Evolutionary conservation across 2,329 filamentous ascomycete species (phyloP).

Genomic region (Chrysosporium queenslandicum): DNA sequence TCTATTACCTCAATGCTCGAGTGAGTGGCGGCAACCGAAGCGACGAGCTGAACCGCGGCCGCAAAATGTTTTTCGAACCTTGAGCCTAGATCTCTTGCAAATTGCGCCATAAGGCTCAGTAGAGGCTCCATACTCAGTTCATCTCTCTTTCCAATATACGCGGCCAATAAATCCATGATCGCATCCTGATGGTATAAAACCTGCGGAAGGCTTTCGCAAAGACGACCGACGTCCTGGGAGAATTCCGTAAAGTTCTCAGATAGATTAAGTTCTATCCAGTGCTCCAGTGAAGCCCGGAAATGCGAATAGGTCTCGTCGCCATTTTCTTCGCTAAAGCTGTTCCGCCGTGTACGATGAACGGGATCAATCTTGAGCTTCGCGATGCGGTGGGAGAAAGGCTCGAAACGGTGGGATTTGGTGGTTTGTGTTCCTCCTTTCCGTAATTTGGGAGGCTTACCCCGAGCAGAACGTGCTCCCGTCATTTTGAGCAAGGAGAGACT

Average conservation of each 20-base stretch:
- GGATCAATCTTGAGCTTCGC: constrained; percentile 89
- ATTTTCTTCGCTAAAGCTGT: constrained; percentile 71
- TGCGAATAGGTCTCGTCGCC: constrained; percentile 71
- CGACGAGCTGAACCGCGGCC: constrained; percentile 62
- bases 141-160: constrained; percentile 68
- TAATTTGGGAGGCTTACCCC: constrained; percentile 57
- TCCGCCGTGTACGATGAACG: constrained; percentile 72
- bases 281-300: constrained; percentile 69
- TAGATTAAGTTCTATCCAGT: constrained; percentile 87
- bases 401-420: constrained; percentile 77
- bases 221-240: constrained; percentile 59
- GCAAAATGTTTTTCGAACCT: constrained; percentile 84
- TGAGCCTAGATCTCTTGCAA: constrained; percentile 83
- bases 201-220: constrained; percentile 83
- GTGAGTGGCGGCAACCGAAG: constrained; percentile 65
- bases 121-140: constrained; percentile 74
- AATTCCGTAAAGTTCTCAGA: constrained; percentile 72
- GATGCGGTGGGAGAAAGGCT: constrained; percentile 83
- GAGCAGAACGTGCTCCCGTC: constrained; percentile 51
- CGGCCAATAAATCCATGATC: constrained; percentile 67
- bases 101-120: constrained; percentile 76
- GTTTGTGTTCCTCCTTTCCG: constrained; percentile 60
- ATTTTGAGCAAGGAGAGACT: constrained; percentile 24
- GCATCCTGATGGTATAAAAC: constrained; percentile 81
- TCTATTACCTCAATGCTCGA: constrained; percentile 83